These are phyloP conservation scores for Pneumocystis carinii DNA, from an alignment of 1,139 yeast species.

Conservation along the genomic window DNA sequence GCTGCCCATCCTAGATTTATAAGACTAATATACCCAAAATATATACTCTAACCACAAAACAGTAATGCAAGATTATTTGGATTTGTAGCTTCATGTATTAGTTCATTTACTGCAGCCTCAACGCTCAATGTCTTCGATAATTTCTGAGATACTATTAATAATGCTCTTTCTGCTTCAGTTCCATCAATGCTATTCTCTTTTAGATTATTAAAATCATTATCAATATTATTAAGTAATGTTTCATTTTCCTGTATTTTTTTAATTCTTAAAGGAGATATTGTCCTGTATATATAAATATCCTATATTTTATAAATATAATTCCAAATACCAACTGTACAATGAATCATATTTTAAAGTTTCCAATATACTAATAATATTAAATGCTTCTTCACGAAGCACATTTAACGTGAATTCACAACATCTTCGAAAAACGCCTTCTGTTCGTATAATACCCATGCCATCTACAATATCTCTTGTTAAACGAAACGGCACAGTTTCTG, in stretches of 20 bases:
- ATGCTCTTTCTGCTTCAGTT: constrained; percentile 68
- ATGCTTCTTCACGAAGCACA: constrained; percentile 50
- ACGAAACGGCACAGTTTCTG: constrained; percentile 88
- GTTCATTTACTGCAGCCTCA: constrained; percentile 71
- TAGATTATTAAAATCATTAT: background rate
- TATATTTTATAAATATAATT: constrained; percentile 18
- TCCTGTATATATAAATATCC: constrained; percentile 16
- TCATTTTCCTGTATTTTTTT: constrained; percentile 39
- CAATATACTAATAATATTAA: constrained; percentile 62
- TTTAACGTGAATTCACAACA: constrained; percentile 62
- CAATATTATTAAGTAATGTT: constrained; percentile 12
- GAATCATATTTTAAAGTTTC: constrained; percentile 90
- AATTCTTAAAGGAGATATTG: constrained; percentile 26
- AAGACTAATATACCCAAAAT: background rate
- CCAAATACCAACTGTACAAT: constrained; percentile 66
- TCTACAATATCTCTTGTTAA: constrained; percentile 81
- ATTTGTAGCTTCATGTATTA: constrained; percentile 64
- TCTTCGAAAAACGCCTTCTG: constrained; percentile 55
- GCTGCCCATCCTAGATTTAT: constrained; percentile 1
- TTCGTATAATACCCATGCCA: constrained; percentile 79
- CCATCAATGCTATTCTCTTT: constrained; percentile 27
- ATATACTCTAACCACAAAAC: constrained; percentile 62
- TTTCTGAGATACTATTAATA: constrained; percentile 57
- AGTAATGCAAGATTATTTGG: constrained; percentile 54
- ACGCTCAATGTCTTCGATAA: constrained; percentile 57